Conservation (phyloP, 257 asterid species). For the Marsdenia floribunda region DNA sequence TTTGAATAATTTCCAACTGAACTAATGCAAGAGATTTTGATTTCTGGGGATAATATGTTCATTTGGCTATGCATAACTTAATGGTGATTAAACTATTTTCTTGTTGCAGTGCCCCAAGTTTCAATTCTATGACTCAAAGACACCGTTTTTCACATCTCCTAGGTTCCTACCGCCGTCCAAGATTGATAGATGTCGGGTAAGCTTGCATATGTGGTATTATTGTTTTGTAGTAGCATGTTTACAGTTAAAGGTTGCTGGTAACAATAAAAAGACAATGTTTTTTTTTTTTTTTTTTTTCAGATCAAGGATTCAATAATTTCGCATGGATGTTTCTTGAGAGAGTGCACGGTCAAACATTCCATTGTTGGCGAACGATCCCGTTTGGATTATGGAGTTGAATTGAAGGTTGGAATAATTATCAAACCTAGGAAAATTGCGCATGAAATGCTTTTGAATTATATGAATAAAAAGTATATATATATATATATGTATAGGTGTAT, state of each 20-base stretch:
- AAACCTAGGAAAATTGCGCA: neutral
- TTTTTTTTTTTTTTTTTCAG: constrained; percentile 30
- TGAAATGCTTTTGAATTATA: neutral
- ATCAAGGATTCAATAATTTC: constrained; percentile 88
- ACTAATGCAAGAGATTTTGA: neutral
- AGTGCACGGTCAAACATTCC: constrained; percentile 74
- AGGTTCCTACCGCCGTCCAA: constrained; percentile 93
- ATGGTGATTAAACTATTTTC: constrained; percentile 10
- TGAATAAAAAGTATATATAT: neutral
- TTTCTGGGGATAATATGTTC: neutral
- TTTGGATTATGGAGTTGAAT: constrained; percentile 76
- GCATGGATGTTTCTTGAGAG: constrained; percentile 93
- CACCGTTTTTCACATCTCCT: constrained; percentile 94
- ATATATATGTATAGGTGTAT: neutral
- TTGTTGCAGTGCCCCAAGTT: constrained; percentile 62
- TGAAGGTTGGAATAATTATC: constrained; percentile 46
- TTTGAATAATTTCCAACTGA: neutral
- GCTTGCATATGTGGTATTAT: neutral
- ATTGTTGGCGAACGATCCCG: constrained; percentile 96
- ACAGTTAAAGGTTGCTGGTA: neutral
- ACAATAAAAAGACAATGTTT: constrained; percentile 1
- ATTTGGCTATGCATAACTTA: neutral
- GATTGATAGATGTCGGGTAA: constrained; percentile 79
- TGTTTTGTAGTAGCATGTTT: neutral
- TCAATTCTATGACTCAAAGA: constrained; percentile 85